Evolutionary conservation across 441 rosid species (phyloP), one percentile per base, ranked within the genome.

Genomic region (Pelargonium myrrhifolium): DNA sequence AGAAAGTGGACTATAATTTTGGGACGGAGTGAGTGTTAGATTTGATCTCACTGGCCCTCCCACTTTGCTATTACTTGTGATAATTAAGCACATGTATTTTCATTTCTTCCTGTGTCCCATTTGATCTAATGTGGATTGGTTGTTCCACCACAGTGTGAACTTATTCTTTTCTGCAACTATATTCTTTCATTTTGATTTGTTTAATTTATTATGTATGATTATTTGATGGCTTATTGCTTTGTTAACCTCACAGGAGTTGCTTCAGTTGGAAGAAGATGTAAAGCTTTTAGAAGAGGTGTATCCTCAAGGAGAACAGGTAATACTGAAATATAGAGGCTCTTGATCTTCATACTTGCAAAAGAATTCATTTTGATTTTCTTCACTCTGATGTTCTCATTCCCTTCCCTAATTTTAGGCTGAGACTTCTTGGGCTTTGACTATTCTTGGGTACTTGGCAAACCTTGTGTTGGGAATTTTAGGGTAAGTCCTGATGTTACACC

Each of bases 291-390:
- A 95, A 81, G 99, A 95, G 83, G 78, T 90, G 88, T 95, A 95
- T 68, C 99, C 99, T 71, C 99, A 95, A 83, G 99, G 99, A 77
- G 99, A 95, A 79, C 82, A 88, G 96, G 99, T 95, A 73, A 64
- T 42, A 65, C 65, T 28, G 26, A 64, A 65, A 59, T 35, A 58
- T 58, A 3, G 6, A 18, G 10, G 62, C 43, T 26, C 12, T 39
- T 55, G 63, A 37, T 22, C 21, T 62, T 42, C 15, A 6, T 47
- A 18, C 60, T 10, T 61, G n/a, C 53, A 43, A 67, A 42, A 43
- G n/a, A 65, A 18, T 42, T 37, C 15, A 40, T 35, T 65, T 65
- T 21, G 7, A 53, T 40, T 24, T 26, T 66, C 15, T 39, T n/a
- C 43, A 7, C 20, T 75, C 9, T 37, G 11, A 65, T 80, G 64